Base-by-base conservation (phyloP, 768 basidiomycete species). In the Boletus vermiculosoides region DNA sequence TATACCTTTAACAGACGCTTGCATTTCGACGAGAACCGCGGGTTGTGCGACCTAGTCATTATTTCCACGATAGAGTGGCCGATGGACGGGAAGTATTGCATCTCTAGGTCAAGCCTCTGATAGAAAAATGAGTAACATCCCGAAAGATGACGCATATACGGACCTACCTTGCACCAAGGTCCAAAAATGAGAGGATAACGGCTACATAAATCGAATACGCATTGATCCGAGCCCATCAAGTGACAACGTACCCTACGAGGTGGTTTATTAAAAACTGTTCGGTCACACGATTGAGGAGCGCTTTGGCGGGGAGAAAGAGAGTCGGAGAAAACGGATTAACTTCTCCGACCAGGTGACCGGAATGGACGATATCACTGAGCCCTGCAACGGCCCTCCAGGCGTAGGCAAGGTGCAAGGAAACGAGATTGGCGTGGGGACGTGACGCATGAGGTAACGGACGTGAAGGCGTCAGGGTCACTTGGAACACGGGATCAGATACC, bases 171-270 rank as follows among this genome's bases (percentile, higher is more conserved):
- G 66, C 78, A 76, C 83, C 84, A 85, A 28, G 77, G 70, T 3
- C 90, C 90, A 67, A 92, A 92, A 54, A 91, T 81, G 39, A 90
- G 75, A 22, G 90, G 90, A 72, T 91, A 90, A 3, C 84, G 83
- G 64, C 90, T 92, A 62, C 33, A 41, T 36, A 34, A 22, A 45
- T 66, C 22, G 20, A 53, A 36, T 50, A 36, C 33, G 60, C 47
- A 59, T 62, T 56, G 50, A 51, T 54, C 37, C 57, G 42, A 46
- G 40, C 22, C 7, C 34, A 39, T 52, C 23, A 49, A 55, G 47
- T 25, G 50, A 37, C 18, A 25, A 69, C 77, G 42, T 63, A 86
- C 87, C 77, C 82, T 46, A 86, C 80, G 36, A 90, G 73, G 50
- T 88, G 83, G 60, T 77, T 74, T 22, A 71, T 79, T 36, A 83